Evolutionary conservation across 331 rosid species (phyloP).

Genomic region (Acacia concinna): DNA sequence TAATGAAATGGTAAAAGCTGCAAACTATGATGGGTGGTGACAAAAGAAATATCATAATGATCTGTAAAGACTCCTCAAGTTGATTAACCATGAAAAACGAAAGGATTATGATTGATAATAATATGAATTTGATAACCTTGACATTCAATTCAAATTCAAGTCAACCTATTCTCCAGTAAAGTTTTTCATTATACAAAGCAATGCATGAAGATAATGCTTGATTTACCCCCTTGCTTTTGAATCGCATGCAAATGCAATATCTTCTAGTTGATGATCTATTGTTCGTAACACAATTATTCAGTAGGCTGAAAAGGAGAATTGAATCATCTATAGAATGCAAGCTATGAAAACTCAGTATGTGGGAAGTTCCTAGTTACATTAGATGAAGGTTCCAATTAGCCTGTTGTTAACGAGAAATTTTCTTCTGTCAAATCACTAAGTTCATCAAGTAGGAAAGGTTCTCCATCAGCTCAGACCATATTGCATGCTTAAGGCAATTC

Average conservation of each 20-base stretch:
- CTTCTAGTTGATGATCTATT: neutral
- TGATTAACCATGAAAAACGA: slow-evolving; percentile 25
- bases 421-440: slow-evolving; percentile 19
- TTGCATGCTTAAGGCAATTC: slow-evolving; percentile 24
- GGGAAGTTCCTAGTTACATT: slow-evolving; percentile 7
- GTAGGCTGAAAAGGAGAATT: slow-evolving; percentile 21
- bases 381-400: slow-evolving; percentile 7
- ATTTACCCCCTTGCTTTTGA: slow-evolving; percentile 18
- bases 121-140: slow-evolving; percentile 24
- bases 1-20: neutral
- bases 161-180: slow-evolving; percentile 12
- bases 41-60: slow-evolving; percentile 11
- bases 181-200: slow-evolving; percentile 7
- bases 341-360: neutral
- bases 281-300: slow-evolving; percentile 14
- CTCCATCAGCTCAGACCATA: slow-evolving; percentile 32
- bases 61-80: slow-evolving; percentile 23
- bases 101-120: slow-evolving; percentile 4
- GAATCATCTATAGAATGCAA: slow-evolving; percentile 1
- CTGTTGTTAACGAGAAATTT: slow-evolving; percentile 11
- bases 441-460: neutral
- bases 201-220: slow-evolving; percentile 23
- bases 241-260: slow-evolving; percentile 23
- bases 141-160: slow-evolving; percentile 25
- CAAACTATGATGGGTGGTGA: neutral